phyloP scores from a whole-genome alignment of 768 basidiomycete genomes.

The Lepiota brunneoincarnata region DNA sequence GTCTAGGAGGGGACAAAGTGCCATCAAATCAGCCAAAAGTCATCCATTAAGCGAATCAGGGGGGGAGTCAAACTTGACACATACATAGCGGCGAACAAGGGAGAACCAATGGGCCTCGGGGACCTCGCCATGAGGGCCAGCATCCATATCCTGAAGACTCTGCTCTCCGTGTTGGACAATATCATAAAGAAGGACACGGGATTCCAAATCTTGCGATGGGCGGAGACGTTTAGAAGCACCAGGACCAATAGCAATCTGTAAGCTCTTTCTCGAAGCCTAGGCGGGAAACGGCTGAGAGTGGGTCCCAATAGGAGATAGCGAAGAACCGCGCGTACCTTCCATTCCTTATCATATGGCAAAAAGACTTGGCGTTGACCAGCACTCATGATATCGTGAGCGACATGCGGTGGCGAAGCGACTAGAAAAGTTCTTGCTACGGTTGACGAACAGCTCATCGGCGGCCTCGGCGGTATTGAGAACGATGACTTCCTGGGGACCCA shows the following conservation, averaged over 20 bases:
- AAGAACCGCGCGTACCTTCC: slow-evolving; percentile 20
- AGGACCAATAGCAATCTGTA: slow-evolving; percentile 23
- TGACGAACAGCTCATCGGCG: slow-evolving; percentile 22
- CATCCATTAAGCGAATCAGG: not conserved
- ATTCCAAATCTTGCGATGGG: slow-evolving; percentile 23
- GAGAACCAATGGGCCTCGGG: slow-evolving; percentile 28
- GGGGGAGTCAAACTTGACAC: slow-evolving; percentile 1
- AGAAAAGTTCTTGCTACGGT: slow-evolving; percentile 24
- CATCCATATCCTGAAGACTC: slow-evolving; percentile 15
- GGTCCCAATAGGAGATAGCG: not conserved
- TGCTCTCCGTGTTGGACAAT: slow-evolving; percentile 18
- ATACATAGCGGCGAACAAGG: slow-evolving; percentile 25
- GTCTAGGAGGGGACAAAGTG: slow-evolving; percentile 15
- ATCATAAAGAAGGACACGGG: slow-evolving; percentile 22
- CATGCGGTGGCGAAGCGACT: slow-evolving; percentile 25
- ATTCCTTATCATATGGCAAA: slow-evolving; percentile 24
- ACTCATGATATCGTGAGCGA: slow-evolving; percentile 30
- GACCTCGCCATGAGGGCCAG: slow-evolving; percentile 19
- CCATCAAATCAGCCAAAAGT: not conserved
- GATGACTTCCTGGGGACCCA: slow-evolving; percentile 24
- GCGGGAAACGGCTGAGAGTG: not conserved
- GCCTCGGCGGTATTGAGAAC: slow-evolving; percentile 24
- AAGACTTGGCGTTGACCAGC: slow-evolving; percentile 25
- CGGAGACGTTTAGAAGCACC: slow-evolving; percentile 22
- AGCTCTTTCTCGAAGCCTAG: slow-evolving; percentile 20